Evolutionary conservation across 441 rosid genomes (phyloP), one percentile per base, ranked within the genome.

Genomic region (Adansonia rubrostipa): DNA sequence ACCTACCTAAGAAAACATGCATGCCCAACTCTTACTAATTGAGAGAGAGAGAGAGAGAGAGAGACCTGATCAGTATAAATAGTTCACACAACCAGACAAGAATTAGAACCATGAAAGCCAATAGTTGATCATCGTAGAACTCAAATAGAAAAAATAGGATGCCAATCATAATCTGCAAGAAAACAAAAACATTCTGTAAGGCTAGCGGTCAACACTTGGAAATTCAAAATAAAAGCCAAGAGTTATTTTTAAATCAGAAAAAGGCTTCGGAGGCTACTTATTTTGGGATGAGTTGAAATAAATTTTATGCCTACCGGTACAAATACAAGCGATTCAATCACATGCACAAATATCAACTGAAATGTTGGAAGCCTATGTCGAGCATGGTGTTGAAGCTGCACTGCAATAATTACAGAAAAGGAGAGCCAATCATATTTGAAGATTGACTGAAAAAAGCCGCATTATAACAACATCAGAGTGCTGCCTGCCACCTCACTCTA

Each of bases 321-420:
- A 89, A 96, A 96, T 78, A 94, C 98, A 45, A 96, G 98, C 6
- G 98, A 96, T 81, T 96, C 98, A 68, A 96, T 90, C 53, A 92
- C 99, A 79, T 96, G 98, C 74, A 96, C 97, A 82, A 96, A 96
- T 82, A 94, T 96, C 89, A 96, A 87, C 88, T 96, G 98, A 87
- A 96, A 96, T 24, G 99, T 94, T 48, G 99, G 99, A 77, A 94
- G 90, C 79, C 86, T 90, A 84, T 93, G 98, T 69, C 94, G 97
- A 84, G 99, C 99, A 85, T 94, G 98, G 88, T 96, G 98, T 80
- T 96, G 98, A 88, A 96, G 99, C 93, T 96, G 99, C 91, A 94
- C 99, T 93, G 98, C 85, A 89, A 82, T 73, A 78, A 81, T 85
- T 77, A 74, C 72, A 83, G 73, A 84, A 78, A 77, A 77, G 82